These are phyloP conservation scores for Crithidia brevicula DNA, from an alignment of 208 protist genomes.

Conservation along the genomic window DNA sequence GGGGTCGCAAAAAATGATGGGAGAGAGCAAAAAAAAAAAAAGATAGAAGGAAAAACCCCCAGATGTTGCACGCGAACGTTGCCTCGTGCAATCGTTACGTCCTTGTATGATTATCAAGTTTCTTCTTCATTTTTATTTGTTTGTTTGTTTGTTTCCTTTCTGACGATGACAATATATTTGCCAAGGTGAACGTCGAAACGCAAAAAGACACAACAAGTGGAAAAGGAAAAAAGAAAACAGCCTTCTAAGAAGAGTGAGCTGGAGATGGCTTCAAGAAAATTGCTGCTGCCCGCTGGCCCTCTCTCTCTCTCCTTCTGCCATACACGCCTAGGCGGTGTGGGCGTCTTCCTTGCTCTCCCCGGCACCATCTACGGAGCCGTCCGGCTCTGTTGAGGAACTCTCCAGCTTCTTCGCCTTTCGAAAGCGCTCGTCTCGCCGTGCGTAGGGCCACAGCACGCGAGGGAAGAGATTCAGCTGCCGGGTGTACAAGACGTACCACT, in stretches of 20 bases:
- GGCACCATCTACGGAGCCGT: background rate
- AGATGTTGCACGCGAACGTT: no score
- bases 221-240: no score
- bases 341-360: background rate
- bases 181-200: no score
- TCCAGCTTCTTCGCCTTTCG: background rate
- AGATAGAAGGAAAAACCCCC: conserved; percentile 9
- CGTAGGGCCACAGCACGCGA: conserved; percentile 28
- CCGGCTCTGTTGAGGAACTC: background rate
- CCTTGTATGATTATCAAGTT: no score
- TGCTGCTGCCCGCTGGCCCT: background rate
- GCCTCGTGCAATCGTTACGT: no score
- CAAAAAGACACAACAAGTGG: no score
- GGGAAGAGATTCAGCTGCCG: conserved; percentile 32
- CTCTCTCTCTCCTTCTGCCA: no score
- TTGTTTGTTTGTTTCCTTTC: no score
- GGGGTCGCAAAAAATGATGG: background rate
- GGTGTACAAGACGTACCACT: conserved; percentile 18
- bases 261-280: no score
- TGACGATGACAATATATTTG: no score
- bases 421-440: conserved; percentile 13
- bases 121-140: no score
- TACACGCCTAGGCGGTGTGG: background rate
- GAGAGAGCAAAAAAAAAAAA: conserved; percentile 19
- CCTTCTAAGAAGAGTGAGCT: no score